Percentiles rank a stretch among this genome's conserved stretches.
phyloP scores from a whole-genome alignment of 257 asterid genomes.

The Parsonsia alboflavescens region DNA sequence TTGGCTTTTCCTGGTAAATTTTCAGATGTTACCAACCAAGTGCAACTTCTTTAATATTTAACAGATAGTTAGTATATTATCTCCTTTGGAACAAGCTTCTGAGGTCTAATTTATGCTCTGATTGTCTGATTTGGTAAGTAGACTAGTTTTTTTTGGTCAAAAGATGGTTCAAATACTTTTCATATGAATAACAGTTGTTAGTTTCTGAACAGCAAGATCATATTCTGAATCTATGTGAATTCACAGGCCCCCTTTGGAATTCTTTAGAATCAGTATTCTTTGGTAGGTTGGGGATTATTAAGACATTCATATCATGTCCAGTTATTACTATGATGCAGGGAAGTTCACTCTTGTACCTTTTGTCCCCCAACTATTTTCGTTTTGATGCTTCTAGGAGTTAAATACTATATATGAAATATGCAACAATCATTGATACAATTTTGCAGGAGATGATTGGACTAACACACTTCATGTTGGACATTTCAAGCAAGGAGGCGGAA shows the following conservation, averaged over 20 bases:
- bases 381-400: background rate
- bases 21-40: background rate
- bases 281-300: background rate
- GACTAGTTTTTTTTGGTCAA: background rate
- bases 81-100: too few species aligned
- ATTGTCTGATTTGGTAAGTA: background rate
- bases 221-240: background rate
- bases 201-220: background rate
- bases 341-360: background rate
- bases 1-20: too few species aligned
- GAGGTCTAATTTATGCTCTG: background rate
- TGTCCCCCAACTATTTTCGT: background rate
- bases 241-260: background rate
- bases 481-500: conserved; percentile 87
- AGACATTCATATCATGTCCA: background rate
- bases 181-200: background rate
- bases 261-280: background rate
- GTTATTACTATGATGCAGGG: background rate
- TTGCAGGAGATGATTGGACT: conserved; percentile 94
- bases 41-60: too few species aligned
- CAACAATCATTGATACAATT: conserved; percentile 22
- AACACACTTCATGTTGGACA: conserved; percentile 90
- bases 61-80: too few species aligned
- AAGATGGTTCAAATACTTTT: background rate
- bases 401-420: background rate